Evolutionary conservation across 2,329 filamentous ascomycete species (phyloP), one percentile per base, ranked within the genome.

Genomic region (Epichloe gansuensis): DNA sequence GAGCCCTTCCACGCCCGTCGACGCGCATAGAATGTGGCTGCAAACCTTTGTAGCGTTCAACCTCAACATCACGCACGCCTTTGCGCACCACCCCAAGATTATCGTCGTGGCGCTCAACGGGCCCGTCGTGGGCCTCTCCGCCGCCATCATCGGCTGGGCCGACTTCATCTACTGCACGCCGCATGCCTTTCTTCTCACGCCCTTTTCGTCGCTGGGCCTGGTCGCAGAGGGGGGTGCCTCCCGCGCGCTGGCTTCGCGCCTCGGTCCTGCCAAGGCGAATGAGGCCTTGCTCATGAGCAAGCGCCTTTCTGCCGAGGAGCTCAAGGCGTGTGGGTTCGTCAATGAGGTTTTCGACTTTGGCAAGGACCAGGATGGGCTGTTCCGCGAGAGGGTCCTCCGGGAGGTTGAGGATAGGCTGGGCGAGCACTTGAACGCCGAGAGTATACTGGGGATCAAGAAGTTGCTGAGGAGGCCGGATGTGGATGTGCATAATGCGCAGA

Each of bases 201-300:
- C 93, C 4, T 97, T 97, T 70, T 85, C 84, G 4, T 91, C 87
- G 1, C 77, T 97, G 1, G 91, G 93, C 1, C 79, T 98, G 1
- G 90, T 97, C 0, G 79, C 89, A 51, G 93, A 97, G 71, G 93
- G 41, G 41, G 88, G 85, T 46, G 82, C 89, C 0, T 88, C 82
- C 15, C 74, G 82, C 51, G 88, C 84, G 0, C 84, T 97, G 53
- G 87, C 93, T 13, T 78, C 85, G 60, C 74, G 91, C 0, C 74
- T 97, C 25, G 93, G 93, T 1, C 77, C 89, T 49, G 73, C 79
- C 53, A 87, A 87, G 64, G 90, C 89, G 9, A 95, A 94, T 63
- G 93, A 97, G 74, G 91, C 93, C 12, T 76, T 97, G 12, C 82
- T 98, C 58, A 93, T 95, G 85, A 89, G 85, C 61, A 87, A 85